A percentile compares a stretch with the other conserved stretches of the same genome.
Conservation (phyloP, 2,329 filamentous ascomycete genomes). For the Magnaporthiopsis poae region DNA sequence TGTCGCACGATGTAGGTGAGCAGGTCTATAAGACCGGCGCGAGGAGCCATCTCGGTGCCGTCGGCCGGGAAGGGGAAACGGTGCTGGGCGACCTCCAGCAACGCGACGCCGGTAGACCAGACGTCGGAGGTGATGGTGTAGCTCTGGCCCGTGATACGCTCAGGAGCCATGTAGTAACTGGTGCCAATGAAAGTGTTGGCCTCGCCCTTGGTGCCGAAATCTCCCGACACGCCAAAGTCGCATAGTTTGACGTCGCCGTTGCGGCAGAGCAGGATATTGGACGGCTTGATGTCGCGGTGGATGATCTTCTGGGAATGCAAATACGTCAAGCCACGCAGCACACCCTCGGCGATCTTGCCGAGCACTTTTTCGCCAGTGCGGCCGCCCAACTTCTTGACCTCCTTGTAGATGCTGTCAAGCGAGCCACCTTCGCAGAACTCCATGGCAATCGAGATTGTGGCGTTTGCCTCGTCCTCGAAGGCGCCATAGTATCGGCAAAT, state of each 20-base stretch:
- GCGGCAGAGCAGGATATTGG: constrained; percentile 87
- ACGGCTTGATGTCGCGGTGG: constrained; percentile 96
- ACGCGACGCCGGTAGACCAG: constrained; percentile 91
- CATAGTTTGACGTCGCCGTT: constrained; percentile 93
- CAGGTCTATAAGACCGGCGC: constrained; percentile 85
- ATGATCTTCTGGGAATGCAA: constrained; percentile 94
- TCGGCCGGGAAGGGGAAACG: constrained; percentile 97
- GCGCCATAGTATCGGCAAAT: constrained; percentile 97
- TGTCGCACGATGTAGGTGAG: constrained; percentile 96
- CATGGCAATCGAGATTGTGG: constrained; percentile 97
- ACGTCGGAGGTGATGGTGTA: constrained; percentile 99
- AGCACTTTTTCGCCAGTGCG: constrained; percentile 94
- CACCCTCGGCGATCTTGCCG: constrained; percentile 91
- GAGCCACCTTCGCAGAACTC: constrained; percentile 97
- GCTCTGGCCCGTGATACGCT: constrained; percentile 91
- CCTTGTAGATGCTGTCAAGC: constrained; percentile 90
- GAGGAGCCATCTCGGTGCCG: constrained; percentile 87
- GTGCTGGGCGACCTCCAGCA: constrained; percentile 98
- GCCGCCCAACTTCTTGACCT: constrained; percentile 90
- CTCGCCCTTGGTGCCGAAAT: constrained; percentile 96
- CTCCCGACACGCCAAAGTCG: constrained; percentile 94
- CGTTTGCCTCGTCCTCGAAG: constrained; percentile 89
- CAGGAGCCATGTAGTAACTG: constrained; percentile 98
- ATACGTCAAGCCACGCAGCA: constrained; percentile 87
- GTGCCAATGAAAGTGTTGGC: constrained; percentile 98